Evolutionary conservation across 2,329 filamentous ascomycete species (phyloP).

Genomic region (Corniculantispora saksenae): DNA sequence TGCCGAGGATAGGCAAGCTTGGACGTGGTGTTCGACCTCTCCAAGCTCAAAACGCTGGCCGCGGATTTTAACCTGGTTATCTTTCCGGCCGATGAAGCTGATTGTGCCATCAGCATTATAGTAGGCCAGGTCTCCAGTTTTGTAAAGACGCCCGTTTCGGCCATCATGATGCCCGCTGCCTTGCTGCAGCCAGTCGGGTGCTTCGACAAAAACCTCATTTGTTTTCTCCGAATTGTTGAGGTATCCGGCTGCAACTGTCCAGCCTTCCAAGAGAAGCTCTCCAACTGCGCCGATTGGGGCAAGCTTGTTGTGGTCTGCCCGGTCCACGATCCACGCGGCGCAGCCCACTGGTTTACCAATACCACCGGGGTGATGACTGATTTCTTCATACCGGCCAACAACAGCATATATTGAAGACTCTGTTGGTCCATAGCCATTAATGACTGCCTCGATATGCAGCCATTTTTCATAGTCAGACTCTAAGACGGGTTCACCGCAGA

Average conservation of each 20-base stretch:
- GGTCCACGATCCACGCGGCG: slow-evolving; percentile 17
- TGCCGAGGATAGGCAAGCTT: not conserved
- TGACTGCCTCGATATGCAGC: not conserved
- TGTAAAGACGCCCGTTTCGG: slow-evolving; percentile 15
- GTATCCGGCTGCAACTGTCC: not conserved
- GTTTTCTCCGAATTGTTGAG: not conserved
- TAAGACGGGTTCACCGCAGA: not conserved
- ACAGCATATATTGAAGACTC: not conserved
- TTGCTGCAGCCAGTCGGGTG: not conserved
- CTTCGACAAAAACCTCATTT: not conserved
- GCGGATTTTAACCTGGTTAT: slow-evolving; percentile 56
- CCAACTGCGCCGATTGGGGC: not conserved
- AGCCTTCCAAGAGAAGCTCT: not conserved
- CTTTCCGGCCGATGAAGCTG: slow-evolving; percentile 50
- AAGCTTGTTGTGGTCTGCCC: slow-evolving; percentile 3
- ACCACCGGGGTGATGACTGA: not conserved
- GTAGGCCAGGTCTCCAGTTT: slow-evolving; percentile 19
- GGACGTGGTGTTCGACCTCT: slow-evolving; percentile 19
- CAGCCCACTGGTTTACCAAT: not conserved
- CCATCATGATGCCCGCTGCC: not conserved
- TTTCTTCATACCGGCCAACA: not conserved
- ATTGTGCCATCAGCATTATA: slow-evolving; percentile 36
- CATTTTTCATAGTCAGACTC: not conserved
- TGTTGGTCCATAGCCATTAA: not conserved
- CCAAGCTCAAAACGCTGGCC: slow-evolving; percentile 54